Evolutionary conservation across 2,329 filamentous ascomycete genomes (phyloP), one percentile per base, ranked within the genome.

Genomic region (Dactylellina sp.): DNA sequence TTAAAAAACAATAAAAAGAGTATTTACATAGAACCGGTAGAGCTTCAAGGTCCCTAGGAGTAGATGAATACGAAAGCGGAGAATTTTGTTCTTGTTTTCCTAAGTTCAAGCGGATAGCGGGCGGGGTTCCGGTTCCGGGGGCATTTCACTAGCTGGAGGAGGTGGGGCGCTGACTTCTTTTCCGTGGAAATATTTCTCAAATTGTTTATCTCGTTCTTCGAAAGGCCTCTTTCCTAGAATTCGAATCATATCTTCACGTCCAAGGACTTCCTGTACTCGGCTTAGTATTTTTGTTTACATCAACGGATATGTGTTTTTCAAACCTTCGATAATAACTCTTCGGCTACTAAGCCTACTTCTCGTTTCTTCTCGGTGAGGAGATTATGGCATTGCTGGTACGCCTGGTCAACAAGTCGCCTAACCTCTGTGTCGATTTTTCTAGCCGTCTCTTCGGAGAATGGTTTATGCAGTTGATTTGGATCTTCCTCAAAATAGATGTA

Each of bases 381-480:
- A 49, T 91, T 88, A 79, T 88, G 89, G 85, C 95, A 99, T 82
- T 95, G 90, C 81, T 91, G 88, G 85, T 99, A 97, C 0, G 95
- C 95, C 80, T 95, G 88, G 76, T 96, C 92, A 61, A 99, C 89
- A 78, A 99, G 96, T 61, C 92, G 88, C 77, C 92, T 89, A 75
- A 99, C 94, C 83, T 99, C 95, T 44, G 86, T 83, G 80, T 99
- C 95, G 80, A 99, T 99, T 77, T 89, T 89, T 80, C 93, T 91
- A 16, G 93, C 95, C 1, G 95, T 99, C 60, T 92, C 86, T 84
- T 99, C 95, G 20, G 92, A 94, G 83, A 98, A 99, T 0, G 95
- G 95, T 84, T 99, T 99, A 80, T 93, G 89, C 71, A 97, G 83
- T 79, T 91, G 89, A 80, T 91, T 91, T 76, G 91, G 87, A 79